Base-by-base conservation (phyloP, 2,329 filamentous ascomycete genomes). In the Beauveria pseudobassiana region DNA sequence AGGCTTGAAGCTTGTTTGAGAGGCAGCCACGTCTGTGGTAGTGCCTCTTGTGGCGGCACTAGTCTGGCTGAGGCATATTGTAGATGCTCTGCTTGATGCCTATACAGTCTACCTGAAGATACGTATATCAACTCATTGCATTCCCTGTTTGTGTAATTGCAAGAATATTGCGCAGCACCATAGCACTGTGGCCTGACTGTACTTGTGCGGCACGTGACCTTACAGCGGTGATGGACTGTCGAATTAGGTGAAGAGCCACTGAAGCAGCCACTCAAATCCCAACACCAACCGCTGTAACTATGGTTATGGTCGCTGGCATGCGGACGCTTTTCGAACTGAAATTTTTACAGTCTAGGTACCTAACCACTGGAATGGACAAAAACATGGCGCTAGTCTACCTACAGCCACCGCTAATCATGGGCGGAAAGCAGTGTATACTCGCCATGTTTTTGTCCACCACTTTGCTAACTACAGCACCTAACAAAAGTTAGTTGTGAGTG, bases 21-120 rank as follows among this genome's bases (percentile, higher is more conserved):
- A 58, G 54, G 43, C 54, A 38, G 54, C 55, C 55, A 58, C 55
- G 43, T 48, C 28, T 38, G 20, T 22, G 40, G 55, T 49, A 49
- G 55, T 45, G 30, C 55, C 49, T 42, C 26, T 43, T 54, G 40
- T 42, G 40, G 56, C 46, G 9, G 28, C 20, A 38, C 6, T 12
- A 10, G 12, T 24, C 49, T 9, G 28, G 42, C 45, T 54, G 5
- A 16, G 10, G 20, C 28, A 34, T 54, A 63, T 63, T 38, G 12
- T n/a, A 48, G 54, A 34, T 46, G 12, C 5, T 10, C 9, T 34
- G 12, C 16, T 24, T 34, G n/a, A 30, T 24, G 0, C 9, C 22
- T 20, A 10, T 22, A 7, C 34, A 40, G 12, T 26, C 7, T 26
- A 38, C 7, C 14, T n/a, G 12, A 40, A 30, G 12, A 49, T 34